Evolutionary conservation across 345 rosid species (phyloP).

Genomic region (Camelina hispida): DNA sequence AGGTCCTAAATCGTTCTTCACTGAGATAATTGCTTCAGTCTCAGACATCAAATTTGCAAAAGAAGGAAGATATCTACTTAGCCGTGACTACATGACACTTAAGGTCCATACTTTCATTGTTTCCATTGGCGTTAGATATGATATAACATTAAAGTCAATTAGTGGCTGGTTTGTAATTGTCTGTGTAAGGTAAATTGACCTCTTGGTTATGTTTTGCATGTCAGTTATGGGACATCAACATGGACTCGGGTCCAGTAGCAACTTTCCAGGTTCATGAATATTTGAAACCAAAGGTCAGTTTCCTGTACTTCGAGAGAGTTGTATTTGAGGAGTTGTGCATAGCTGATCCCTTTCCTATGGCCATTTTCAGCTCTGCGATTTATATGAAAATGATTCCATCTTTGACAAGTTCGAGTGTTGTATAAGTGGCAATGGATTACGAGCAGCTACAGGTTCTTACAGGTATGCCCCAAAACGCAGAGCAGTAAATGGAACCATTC

Average conservation of each 20-base stretch:
- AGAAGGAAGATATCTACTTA: constrained; percentile 85
- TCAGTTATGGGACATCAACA: constrained; percentile 94
- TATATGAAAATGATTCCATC: constrained; percentile 96
- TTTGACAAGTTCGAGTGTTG: constrained; percentile 99
- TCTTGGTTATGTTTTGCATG: constrained; percentile 34
- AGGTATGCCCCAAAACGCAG: constrained; percentile 55
- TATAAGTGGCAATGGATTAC: constrained; percentile 86
- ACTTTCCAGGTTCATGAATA: constrained; percentile 94
- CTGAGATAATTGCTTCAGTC: constrained; percentile 97
- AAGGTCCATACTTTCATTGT: constrained; percentile 55
- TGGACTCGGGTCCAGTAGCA: constrained; percentile 97
- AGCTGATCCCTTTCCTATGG: constrained; percentile 26
- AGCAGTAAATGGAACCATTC: too few relatives aligned
- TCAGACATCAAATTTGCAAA: constrained; percentile 90
- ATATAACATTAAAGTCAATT: neutral
- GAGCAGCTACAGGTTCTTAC: constrained; percentile 98
- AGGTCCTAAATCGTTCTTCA: constrained; percentile 86
- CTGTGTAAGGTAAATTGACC: neutral
- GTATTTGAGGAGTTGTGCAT: constrained; percentile 34
- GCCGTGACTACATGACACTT: constrained; percentile 98
- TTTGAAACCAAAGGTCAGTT: constrained; percentile 81
- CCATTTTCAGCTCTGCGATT: constrained; percentile 83
- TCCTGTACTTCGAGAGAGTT: constrained; percentile 24
- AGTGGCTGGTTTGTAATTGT: constrained; percentile 11
- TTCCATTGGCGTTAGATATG: constrained; percentile 5